Conservation (phyloP, 164 flowering plant genomes). For the Warburgia ugandensis region DNA sequence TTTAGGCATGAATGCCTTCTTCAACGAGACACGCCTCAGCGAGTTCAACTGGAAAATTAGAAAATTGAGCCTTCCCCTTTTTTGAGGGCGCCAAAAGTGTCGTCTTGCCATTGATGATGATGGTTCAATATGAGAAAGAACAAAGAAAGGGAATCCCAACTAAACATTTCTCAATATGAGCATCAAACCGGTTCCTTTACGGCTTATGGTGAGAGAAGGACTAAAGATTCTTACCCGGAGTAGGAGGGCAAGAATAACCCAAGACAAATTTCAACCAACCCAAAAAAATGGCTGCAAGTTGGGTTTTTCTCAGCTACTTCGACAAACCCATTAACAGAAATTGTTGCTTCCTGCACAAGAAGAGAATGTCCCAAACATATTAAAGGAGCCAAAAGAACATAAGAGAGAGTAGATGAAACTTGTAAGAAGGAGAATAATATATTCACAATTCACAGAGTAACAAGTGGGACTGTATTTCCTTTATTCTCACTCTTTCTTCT, state of each 20-base stretch:
- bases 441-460: no score
- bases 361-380: neutral
- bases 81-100: neutral
- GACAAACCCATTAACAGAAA: neutral
- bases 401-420: neutral
- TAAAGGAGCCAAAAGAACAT: neutral
- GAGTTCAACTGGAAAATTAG: neutral
- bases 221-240: no score
- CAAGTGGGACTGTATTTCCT: no score
- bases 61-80: no score
- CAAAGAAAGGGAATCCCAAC: neutral
- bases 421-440: no score
- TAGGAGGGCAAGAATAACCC: no score
- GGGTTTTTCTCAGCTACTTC: neutral
- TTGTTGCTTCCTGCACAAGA: no score
- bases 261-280: no score
- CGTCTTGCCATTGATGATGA: neutral
- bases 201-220: no score
- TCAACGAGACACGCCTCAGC: neutral
- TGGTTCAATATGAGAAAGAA: neutral
- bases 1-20: slow-evolving; percentile 3
- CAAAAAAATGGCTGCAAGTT: neutral
- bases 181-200: neutral
- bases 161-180: neutral
- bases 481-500: neutral